A percentile compares a stretch with the other conserved stretches of the same genome.
phyloP scores from a whole-genome alignment of 2,329 filamentous ascomycete genomes.

The Pezicula carpinea region DNA sequence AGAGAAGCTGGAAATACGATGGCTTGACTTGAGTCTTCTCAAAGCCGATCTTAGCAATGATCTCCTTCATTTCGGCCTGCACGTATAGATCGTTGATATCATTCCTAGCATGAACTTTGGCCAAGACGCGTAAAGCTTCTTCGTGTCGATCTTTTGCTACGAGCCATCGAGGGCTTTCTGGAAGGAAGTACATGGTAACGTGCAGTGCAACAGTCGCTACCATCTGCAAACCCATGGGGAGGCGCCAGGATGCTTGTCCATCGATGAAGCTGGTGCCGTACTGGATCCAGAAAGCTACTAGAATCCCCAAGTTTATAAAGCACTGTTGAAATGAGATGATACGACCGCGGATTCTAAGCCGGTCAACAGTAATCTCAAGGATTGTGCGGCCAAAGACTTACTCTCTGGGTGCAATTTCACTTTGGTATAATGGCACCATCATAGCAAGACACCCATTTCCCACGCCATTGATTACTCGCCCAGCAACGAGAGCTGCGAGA shows the following conservation, averaged over 20 bases:
- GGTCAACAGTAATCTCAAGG: background rate
- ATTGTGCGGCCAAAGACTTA: background rate
- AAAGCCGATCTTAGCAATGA: background rate
- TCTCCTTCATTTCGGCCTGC: constrained; percentile 1
- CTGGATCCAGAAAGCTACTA: constrained; percentile 18
- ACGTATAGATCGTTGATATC: constrained; percentile 3
- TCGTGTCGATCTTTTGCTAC: constrained; percentile 50
- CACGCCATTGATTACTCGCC: constrained; percentile 26
- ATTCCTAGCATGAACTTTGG: constrained; percentile 48
- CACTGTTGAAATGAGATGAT: constrained; percentile 23
- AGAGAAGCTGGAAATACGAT: constrained; percentile 13
- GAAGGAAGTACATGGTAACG: constrained; percentile 39
- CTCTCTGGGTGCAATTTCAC: constrained; percentile 11
- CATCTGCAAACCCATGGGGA: constrained; percentile 25
- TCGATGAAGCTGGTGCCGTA: constrained; percentile 6
- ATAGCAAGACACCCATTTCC: constrained; percentile 11
- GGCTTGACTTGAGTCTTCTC: constrained; percentile 6
- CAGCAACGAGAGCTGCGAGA: constrained; percentile 22
- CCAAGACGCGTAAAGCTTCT: constrained; percentile 47
- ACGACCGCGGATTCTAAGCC: constrained; percentile 17
- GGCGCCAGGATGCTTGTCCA: constrained; percentile 16
- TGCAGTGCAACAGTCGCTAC: constrained; percentile 1
- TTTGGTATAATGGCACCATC: constrained; percentile 9
- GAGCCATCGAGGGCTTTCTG: constrained; percentile 51
- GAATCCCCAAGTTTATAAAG: constrained; percentile 19